phyloP scores from a whole-genome alignment of 2,329 filamentous ascomycete genomes.

The Sarocladium kiliense region DNA sequence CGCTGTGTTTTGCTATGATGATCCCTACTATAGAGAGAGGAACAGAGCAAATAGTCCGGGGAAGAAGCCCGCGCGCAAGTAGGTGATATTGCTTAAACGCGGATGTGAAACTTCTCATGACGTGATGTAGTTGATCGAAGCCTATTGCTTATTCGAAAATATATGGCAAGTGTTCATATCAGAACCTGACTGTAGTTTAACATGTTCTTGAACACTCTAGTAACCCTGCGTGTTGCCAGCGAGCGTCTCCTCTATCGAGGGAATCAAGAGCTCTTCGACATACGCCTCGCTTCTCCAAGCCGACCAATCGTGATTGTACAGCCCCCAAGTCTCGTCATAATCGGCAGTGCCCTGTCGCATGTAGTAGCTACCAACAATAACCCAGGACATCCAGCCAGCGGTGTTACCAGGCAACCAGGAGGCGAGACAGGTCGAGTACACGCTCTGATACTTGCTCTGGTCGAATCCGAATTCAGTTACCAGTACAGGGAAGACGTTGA shows the following conservation, averaged over 20 bases:
- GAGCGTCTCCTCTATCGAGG: slow-evolving; percentile 28
- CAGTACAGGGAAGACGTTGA: slow-evolving; percentile 34
- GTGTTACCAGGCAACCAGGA: slow-evolving; percentile 41
- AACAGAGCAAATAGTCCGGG: too few species aligned
- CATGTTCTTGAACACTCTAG: too few species aligned
- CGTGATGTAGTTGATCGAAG: too few species aligned
- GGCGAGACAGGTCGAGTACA: slow-evolving; percentile 49
- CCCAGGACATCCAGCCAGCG: slow-evolving; percentile 55
- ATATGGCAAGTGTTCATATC: too few species aligned
- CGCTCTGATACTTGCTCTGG: slow-evolving; percentile 39
- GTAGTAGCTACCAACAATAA: slow-evolving; percentile 55
- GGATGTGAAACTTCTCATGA: too few species aligned
- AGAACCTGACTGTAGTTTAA: too few species aligned
- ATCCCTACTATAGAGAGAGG: too few species aligned
- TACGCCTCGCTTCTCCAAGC: slow-evolving; percentile 41
- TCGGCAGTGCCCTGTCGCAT: slow-evolving; percentile 47
- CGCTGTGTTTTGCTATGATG: too few species aligned
- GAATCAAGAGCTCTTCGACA: slow-evolving; percentile 33
- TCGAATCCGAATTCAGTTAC: slow-evolving; percentile 51
- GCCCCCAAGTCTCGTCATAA: slow-evolving; percentile 53
- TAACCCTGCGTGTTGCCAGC: background rate
- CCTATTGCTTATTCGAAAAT: too few species aligned
- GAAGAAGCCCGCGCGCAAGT: too few species aligned
- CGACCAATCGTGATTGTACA: slow-evolving; percentile 50
- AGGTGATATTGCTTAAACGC: too few species aligned